A percentile compares a stretch with the other conserved stretches of the same genome.
phyloP scores from a whole-genome alignment of 768 basidiomycete genomes.

The Xanthoconium purpureum region DNA sequence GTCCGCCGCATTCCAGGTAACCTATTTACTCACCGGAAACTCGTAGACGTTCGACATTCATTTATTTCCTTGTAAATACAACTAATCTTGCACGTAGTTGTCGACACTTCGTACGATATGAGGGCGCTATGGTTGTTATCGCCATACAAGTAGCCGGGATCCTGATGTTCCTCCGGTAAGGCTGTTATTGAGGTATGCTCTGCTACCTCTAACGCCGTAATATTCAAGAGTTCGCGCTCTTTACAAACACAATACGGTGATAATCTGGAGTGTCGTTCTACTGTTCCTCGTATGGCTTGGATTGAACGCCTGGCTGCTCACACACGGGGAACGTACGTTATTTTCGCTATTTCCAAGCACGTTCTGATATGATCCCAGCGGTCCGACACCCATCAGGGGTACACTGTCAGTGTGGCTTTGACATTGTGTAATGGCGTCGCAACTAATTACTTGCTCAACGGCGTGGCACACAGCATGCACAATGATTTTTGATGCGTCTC shows the following conservation, averaged over 20 bases:
- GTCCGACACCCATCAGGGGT: slow-evolving; percentile 9
- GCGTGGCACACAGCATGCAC: slow-evolving; percentile 33
- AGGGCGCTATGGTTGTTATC: slow-evolving; percentile 43
- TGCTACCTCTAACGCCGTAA: background rate
- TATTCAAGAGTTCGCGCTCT: slow-evolving; percentile 16
- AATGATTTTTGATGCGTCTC: slow-evolving; percentile 34
- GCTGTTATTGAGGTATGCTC: background rate
- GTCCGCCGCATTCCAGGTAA: background rate
- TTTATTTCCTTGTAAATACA: background rate
- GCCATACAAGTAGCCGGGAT: slow-evolving; percentile 38
- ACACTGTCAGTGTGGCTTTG: slow-evolving; percentile 10
- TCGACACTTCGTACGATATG: slow-evolving; percentile 45
- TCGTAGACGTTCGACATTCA: slow-evolving; percentile 8
- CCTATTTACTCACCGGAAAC: background rate
- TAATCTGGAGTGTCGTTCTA: slow-evolving; percentile 8
- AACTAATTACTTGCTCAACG: slow-evolving; percentile 17
- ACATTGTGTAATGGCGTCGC: slow-evolving; percentile 26
- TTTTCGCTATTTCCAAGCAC: background rate
- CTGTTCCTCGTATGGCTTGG: slow-evolving; percentile 44
- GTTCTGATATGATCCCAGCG: slow-evolving; percentile 1
- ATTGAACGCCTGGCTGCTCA: slow-evolving; percentile 53
- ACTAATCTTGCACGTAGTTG: slow-evolving; percentile 33
- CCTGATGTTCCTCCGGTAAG: slow-evolving; percentile 46
- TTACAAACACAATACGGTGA: slow-evolving; percentile 3
- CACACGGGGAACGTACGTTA: slow-evolving; percentile 45